Evolutionary conservation across 192 early-diverging fungal genomes (phyloP).

Genomic region (Coemansia sp.): DNA sequence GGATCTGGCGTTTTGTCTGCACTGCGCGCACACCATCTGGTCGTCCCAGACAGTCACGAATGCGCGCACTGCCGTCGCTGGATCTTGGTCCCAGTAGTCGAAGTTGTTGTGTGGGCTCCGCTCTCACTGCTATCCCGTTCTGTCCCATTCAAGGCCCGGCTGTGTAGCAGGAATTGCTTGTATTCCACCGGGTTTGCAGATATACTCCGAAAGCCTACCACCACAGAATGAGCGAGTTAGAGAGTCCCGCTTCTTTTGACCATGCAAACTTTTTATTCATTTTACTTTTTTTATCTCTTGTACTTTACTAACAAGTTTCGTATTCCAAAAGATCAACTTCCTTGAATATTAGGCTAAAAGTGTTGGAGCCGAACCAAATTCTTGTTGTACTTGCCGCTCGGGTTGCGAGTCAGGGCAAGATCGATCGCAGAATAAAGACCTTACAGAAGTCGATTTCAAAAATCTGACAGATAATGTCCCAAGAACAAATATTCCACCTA

Average conservation of each 20-base stretch:
- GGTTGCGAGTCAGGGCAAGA: conserved; percentile 6
- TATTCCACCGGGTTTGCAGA: conserved; percentile 6
- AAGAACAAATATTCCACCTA: too few relatives aligned
- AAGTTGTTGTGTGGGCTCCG: conserved; percentile 37
- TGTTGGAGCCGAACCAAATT: neutral
- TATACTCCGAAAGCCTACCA: conserved; percentile 11
- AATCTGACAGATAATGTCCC: too few relatives aligned
- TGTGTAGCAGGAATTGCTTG: conserved; percentile 44
- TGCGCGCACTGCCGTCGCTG: conserved; percentile 39
- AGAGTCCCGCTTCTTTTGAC: too few relatives aligned
- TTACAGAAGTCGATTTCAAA: too few relatives aligned
- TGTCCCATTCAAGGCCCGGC: conserved; percentile 32
- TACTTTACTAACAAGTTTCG: too few relatives aligned
- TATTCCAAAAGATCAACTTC: too few relatives aligned
- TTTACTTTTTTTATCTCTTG: too few relatives aligned
- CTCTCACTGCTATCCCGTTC: conserved; percentile 23
- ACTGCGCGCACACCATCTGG: conserved; percentile 34
- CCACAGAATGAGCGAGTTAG: too few relatives aligned
- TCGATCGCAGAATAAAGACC: conserved; percentile 5
- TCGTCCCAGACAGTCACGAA: conserved; percentile 26
- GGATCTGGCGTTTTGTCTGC: conserved; percentile 20
- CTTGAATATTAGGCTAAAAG: neutral
- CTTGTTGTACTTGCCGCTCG: conserved; percentile 3
- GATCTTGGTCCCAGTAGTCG: conserved; percentile 34
- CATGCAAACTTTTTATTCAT: neutral